Evolutionary conservation across 257 asterid species (phyloP), one percentile per base, ranked within the genome.

Genomic region (Scutellaria galericulata): DNA sequence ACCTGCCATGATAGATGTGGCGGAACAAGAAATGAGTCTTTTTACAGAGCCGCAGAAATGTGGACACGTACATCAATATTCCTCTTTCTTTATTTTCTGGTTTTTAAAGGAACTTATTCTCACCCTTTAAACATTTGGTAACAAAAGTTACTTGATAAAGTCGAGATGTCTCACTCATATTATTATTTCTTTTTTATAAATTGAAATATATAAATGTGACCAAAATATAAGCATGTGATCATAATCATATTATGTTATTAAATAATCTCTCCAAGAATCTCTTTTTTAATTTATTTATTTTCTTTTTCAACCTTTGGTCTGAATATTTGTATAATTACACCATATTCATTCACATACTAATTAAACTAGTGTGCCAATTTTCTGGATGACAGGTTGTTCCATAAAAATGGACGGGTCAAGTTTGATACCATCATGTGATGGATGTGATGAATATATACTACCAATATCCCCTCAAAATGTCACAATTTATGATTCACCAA

Each of bases 361-460:
- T 4, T 31, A 31, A 27, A 7, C 5, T 48, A 53, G 39, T 31
- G 42, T 65, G 47, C 73, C 46, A 31, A 24, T 65, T 58, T 66
- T 66, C 70, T 67, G 74, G 64, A 37, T 51, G 75, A 75, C 79
- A 68, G 69, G 40, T 57, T 75, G 79, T 66, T 66, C 74, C 57
- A 47, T 48, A 47, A 66, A 48, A 37, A 7, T 57, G 53, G 70
- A 76, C 76, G 69, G 72, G 62, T 70, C 80, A 61, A 56, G 64
- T 64, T 64, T 55, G 62, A 63, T 54, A 50, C 54, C 81, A 45
- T 54, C 77, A 70, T 64, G 73, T 71, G 80, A n/a, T 54, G 51
- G 6, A 20, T 66, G 5, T 65, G 9, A 53, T 18, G 37, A 31
- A 18, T 15, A 18, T 15, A 1, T 42, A 63, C 37, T 20, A 11